These are phyloP conservation scores for Viola pubescens DNA, from an alignment of 441 rosid genomes.

Conservation along the genomic window DNA sequence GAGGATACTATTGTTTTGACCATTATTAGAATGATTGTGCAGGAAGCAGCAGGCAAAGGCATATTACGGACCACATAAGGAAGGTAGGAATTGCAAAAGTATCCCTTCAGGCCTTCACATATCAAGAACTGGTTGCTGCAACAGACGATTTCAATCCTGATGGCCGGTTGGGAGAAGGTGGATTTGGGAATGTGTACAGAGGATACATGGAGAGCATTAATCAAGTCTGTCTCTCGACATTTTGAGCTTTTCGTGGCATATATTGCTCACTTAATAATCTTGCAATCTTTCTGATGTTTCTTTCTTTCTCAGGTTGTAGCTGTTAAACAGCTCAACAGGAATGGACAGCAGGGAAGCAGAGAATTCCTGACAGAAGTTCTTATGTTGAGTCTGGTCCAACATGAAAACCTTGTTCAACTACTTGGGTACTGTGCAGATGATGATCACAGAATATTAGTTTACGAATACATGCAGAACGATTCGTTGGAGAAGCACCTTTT, in stretches of 20 bases:
- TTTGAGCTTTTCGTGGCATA: not conserved
- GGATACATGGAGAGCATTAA: conserved; percentile 37
- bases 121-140: conserved; percentile 51
- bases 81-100: conserved; percentile 62
- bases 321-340: conserved; percentile 78
- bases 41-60: conserved; percentile 57
- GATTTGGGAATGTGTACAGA: conserved; percentile 81
- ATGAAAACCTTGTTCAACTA: conserved; percentile 61
- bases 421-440: conserved; percentile 76
- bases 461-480: conserved; percentile 59
- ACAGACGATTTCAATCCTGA: conserved; percentile 49
- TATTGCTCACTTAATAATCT: not conserved
- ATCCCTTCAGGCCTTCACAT: conserved; percentile 45
- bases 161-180: conserved; percentile 77
- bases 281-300: not conserved
- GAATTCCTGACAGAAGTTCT: conserved; percentile 80
- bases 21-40: conserved; percentile 4
- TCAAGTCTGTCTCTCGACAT: conserved; percentile 26
- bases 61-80: conserved; percentile 48
- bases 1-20: too few relatives aligned
- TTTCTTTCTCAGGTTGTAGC: conserved; percentile 49
- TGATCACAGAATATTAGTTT: conserved; percentile 61
- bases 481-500: conserved; percentile 72
- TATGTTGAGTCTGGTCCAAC: conserved; percentile 66
- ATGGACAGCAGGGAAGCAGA: conserved; percentile 80